phyloP scores from a whole-genome alignment of 2,329 filamentous ascomycete genomes.

The Calonectria pteridis region DNA sequence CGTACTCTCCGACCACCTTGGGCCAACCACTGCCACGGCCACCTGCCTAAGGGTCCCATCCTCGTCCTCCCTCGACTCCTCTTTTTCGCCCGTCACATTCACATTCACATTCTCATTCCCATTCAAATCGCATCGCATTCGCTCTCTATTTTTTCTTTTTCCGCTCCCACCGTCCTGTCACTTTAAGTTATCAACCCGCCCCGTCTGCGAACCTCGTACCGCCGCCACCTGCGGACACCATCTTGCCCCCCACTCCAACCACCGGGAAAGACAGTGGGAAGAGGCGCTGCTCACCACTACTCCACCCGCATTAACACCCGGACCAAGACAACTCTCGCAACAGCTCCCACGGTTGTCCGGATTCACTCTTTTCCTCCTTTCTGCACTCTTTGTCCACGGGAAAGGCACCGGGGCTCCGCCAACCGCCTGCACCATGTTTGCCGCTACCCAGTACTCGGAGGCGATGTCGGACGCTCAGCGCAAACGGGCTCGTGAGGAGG shows the following conservation, averaged over 20 bases:
- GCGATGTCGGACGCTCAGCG: constrained; percentile 51
- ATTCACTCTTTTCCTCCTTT: constrained; percentile 23
- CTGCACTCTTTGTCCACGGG: constrained; percentile 2
- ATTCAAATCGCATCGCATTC: neutral
- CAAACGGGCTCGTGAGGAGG: constrained; percentile 62
- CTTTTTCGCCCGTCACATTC: neutral
- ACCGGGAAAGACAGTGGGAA: constrained; percentile 19
- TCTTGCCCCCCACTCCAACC: constrained; percentile 28
- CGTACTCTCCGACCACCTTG: constrained; percentile 9
- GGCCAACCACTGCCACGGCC: constrained; percentile 11
- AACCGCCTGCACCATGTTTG: constrained; percentile 51
- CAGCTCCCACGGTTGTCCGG: constrained; percentile 26
- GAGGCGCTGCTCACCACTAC: constrained; percentile 29
- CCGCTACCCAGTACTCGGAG: constrained; percentile 49
- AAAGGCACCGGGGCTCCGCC: constrained; percentile 10
- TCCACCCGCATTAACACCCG: constrained; percentile 44
- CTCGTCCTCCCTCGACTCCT: neutral
- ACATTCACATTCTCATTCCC: neutral
- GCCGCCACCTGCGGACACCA: constrained; percentile 20
- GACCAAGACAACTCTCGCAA: constrained; percentile 35
- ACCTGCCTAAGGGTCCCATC: constrained; percentile 16
- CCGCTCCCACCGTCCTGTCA: neutral
- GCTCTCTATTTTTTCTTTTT: neutral
- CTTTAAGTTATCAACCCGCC: constrained; percentile 1
- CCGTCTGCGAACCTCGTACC: neutral